These are phyloP conservation scores for Ophioceras dolichostomum DNA, from an alignment of 2,329 filamentous ascomycete genomes.

Conservation along the genomic window DNA sequence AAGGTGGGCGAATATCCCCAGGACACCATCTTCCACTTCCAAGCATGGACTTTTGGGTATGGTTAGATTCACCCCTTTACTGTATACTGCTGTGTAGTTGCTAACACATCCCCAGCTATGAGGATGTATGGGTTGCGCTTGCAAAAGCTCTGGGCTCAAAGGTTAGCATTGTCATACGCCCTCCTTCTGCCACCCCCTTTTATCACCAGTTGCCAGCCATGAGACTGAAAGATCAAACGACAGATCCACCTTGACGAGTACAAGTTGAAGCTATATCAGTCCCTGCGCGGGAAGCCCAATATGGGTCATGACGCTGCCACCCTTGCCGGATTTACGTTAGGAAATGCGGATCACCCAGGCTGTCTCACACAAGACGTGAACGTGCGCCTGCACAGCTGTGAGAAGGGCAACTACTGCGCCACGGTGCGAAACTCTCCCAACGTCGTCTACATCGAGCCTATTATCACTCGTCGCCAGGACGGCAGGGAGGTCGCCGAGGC, in stretches of 20 bases:
- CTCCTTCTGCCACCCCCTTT: neutral
- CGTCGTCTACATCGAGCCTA: constrained; percentile 66
- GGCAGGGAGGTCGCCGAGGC: constrained; percentile 58
- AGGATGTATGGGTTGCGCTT: constrained; percentile 81
- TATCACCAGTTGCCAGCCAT: neutral
- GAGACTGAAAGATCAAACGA: too few species aligned
- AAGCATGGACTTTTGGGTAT: constrained; percentile 76
- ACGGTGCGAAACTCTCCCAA: constrained; percentile 27
- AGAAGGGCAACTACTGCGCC: constrained; percentile 53
- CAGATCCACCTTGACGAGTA: constrained; percentile 77
- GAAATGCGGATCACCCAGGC: constrained; percentile 57
- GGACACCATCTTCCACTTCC: constrained; percentile 71
- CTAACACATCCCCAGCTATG: constrained; percentile 40
- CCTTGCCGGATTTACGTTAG: constrained; percentile 62
- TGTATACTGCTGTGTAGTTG: neutral
- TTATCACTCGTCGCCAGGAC: constrained; percentile 51
- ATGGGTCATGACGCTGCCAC: constrained; percentile 48
- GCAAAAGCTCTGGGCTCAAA: constrained; percentile 55
- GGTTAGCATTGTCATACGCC: constrained; percentile 22
- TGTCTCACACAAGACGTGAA: constrained; percentile 54
- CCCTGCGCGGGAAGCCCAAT: constrained; percentile 35
- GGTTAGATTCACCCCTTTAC: neutral
- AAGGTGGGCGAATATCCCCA: constrained; percentile 57
- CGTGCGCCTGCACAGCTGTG: constrained; percentile 74
- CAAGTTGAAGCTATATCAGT: constrained; percentile 59